Evolutionary conservation across 2,329 filamentous ascomycete species (phyloP), one percentile per base, ranked within the genome.

Genomic region (Fonsecaea nubica): DNA sequence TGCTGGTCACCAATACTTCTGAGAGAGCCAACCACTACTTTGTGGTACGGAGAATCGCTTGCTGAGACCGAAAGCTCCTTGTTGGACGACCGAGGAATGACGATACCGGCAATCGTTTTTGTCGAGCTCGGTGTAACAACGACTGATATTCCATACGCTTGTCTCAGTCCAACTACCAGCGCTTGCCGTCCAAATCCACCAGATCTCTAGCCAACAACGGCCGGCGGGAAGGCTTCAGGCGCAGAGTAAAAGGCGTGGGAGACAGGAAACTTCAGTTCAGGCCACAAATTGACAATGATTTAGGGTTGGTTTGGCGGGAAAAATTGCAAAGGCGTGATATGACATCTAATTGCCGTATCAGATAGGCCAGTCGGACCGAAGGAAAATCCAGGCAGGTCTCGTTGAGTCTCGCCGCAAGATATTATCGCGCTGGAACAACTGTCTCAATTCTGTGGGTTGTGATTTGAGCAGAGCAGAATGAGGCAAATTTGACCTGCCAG

Each of bases 101-200:
- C 18, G 40, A 42, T 48, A 25, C 18, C 32, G 36, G 52, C 15
- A 62, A 42, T 38, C 15, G 50, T 38, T 56, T 56, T 33, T 25
- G 45, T 55, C 52, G 60, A 33, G 60, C 25, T 42, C n/a, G n/a
- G 60, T 62, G 60, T 62, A 62, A 62, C 60, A 62, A 62, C 18
- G 30, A 54, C 18, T 50, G 21, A 53, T 48, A n/a, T 61, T 61
- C 48, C 58, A 50, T 50, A 54, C 35, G 45, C n/a, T 54, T 61
- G 58, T 61, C 58, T 61, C 58, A 61, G 48, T 38, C 58, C 45
- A 35, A 32, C 21, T 40, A 18, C 33, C 45, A 36, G 58, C 35
- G 58, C 21, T 13, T 35, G 13, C 36, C 18, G 18, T 50, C 45
- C 3, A 61, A 35, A 25, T 54, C 32, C 45, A 21, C 45, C 57